These are phyloP conservation scores for Spiromastix sp. DNA, from an alignment of 2,329 filamentous ascomycete species.

Conservation along the genomic window DNA sequence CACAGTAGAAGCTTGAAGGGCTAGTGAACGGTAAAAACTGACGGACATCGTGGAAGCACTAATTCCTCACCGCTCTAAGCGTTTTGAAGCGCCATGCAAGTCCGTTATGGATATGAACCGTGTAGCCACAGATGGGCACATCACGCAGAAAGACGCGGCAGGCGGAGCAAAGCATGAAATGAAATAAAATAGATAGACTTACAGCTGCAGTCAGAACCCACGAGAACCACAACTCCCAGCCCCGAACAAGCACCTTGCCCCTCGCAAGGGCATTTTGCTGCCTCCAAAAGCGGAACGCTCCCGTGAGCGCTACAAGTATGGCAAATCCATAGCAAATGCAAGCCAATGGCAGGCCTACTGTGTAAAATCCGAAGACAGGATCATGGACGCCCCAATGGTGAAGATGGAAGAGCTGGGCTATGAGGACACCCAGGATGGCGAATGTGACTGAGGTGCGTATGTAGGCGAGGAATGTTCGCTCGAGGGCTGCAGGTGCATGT, in stretches of 20 bases:
- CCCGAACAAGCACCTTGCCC: slow-evolving; percentile 23
- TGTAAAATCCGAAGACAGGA: slow-evolving; percentile 45
- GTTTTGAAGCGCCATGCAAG: no score
- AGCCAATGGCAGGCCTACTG: slow-evolving; percentile 51
- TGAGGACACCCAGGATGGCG: slow-evolving; percentile 54
- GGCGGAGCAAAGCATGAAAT: slow-evolving; percentile 4
- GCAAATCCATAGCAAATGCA: slow-evolving; percentile 38
- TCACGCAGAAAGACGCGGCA: no score
- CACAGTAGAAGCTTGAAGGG: no score
- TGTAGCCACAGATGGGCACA: no score
- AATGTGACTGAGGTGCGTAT: slow-evolving; percentile 60
- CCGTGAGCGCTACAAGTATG: slow-evolving; percentile 37
- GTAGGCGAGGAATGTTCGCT: slow-evolving; percentile 65
- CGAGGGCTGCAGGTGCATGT: slow-evolving; percentile 45
- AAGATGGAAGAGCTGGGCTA: slow-evolving; percentile 58
- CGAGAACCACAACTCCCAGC: slow-evolving; percentile 28
- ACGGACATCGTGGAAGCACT: no score
- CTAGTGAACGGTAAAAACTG: no score
- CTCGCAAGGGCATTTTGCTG: slow-evolving; percentile 45
- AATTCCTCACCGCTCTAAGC: no score
- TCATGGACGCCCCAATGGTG: slow-evolving; percentile 38
- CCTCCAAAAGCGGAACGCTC: slow-evolving; percentile 44
- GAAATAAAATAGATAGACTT: slow-evolving; percentile 2
- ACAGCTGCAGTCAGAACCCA: slow-evolving; percentile 7
- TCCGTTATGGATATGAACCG: no score